Conservation (phyloP, 1,284 basidiomycete genomes). For the Vanrija sp. region DNA sequence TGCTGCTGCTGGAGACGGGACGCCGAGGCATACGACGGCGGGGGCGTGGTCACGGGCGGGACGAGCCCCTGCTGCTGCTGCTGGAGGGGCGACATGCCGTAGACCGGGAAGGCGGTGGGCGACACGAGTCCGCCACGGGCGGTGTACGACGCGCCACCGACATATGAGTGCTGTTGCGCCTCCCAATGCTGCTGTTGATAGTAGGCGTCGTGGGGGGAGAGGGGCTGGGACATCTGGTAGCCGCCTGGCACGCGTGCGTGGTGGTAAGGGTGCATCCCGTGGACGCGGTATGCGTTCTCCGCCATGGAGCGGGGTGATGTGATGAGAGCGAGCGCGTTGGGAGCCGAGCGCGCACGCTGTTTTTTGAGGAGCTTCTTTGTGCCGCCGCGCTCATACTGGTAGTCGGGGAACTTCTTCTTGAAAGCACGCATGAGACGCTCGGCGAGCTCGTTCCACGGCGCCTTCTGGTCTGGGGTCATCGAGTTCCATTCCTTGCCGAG, state of each 20-base stretch:
- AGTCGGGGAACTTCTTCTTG: conserved; percentile 23
- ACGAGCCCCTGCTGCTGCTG: too few relatives aligned
- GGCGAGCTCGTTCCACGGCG: conserved; percentile 17
- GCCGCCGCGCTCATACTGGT: conserved; percentile 22
- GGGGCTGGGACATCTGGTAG: not conserved
- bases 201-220: not conserved
- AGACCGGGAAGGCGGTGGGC: too few relatives aligned
- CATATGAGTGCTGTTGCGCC: not conserved
- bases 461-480: conserved; percentile 13
- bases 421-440: conserved; percentile 18
- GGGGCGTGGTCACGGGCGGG: too few relatives aligned
- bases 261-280: conserved; percentile 1
- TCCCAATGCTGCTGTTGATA: conserved; percentile 4
- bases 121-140: too few relatives aligned
- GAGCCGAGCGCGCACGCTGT: conserved; percentile 1
- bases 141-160: too few relatives aligned
- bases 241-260: not conserved
- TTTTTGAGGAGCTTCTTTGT: conserved; percentile 9
- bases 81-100: too few relatives aligned
- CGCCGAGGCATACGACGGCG: too few relatives aligned
- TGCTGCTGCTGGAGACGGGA: too few relatives aligned
- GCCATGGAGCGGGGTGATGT: conserved; percentile 4
- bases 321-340: conserved; percentile 1
- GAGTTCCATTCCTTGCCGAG: conserved; percentile 19
- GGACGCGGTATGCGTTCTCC: not conserved